Evolutionary conservation across 208 protist species (phyloP).

Genomic region (Histomonas meleagridis): DNA sequence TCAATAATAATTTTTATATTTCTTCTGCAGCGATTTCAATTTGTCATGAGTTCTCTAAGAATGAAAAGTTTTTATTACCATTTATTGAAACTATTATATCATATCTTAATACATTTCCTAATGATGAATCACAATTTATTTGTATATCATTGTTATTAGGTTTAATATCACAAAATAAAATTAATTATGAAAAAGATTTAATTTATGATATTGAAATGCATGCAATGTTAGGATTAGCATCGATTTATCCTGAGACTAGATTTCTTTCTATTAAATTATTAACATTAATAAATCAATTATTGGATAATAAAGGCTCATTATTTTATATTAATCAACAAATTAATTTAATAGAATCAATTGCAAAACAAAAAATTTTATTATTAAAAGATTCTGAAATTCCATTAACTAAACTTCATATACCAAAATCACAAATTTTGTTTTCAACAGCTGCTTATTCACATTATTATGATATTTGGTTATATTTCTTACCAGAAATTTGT

Average conservation of each 20-base stretch:
- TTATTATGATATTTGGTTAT: neutral
- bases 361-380: neutral
- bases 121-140: neutral
- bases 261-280: neutral
- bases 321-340: neutral
- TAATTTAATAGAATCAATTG: neutral
- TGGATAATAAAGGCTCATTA: neutral
- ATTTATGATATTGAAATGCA: neutral
- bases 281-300: neutral
- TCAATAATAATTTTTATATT: neutral
- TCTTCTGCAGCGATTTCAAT: neutral
- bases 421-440: neutral
- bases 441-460: neutral
- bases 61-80: neutral
- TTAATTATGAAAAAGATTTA: neutral
- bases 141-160: neutral
- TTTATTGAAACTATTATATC: neutral
- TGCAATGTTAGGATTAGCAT: neutral
- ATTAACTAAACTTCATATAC: neutral
- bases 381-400: neutral
- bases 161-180: neutral
- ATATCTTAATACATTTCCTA: neutral
- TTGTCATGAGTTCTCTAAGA: neutral
- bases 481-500: neutral
- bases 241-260: neutral